A percentile compares a stretch with the other conserved stretches of the same genome.
These are phyloP conservation scores for Ophiostoma tasmaniense DNA, from an alignment of 2,329 filamentous ascomycete genomes.

Conservation along the genomic window DNA sequence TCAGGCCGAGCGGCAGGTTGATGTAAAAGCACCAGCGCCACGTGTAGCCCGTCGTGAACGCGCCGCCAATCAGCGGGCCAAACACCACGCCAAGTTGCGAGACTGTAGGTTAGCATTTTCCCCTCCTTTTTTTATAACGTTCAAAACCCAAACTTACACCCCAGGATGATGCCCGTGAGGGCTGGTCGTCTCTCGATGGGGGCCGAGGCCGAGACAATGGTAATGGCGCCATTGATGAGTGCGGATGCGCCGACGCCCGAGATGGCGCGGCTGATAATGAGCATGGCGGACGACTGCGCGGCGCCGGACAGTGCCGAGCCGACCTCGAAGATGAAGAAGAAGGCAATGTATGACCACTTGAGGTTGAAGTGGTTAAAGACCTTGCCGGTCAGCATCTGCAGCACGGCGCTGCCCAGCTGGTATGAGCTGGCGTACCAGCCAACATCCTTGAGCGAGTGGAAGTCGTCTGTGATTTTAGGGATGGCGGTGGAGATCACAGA, in stretches of 20 bases:
- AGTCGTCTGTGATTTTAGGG: constrained; percentile 21
- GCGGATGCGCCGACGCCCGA: constrained; percentile 46
- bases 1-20: constrained; percentile 37
- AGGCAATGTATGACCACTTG: constrained; percentile 34
- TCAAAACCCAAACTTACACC: constrained; percentile 13
- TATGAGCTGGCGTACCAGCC: constrained; percentile 22
- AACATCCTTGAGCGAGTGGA: constrained; percentile 19
- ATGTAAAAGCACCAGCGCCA: constrained; percentile 45
- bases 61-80: constrained; percentile 41
- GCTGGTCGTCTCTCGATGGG: constrained; percentile 34
- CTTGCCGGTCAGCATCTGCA: constrained; percentile 42
- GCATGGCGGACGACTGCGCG: constrained; percentile 39
- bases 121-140: background rate
- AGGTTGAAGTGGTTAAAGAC: constrained; percentile 37
- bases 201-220: constrained; percentile 37
- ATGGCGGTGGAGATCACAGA: constrained; percentile 22
- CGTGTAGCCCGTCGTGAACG: constrained; percentile 31
- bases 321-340: constrained; percentile 45
- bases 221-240: constrained; percentile 43
- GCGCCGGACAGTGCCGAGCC: constrained; percentile 47
- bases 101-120: constrained; percentile 20
- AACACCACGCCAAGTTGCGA: constrained; percentile 37
- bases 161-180: constrained; percentile 23
- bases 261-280: constrained; percentile 47
- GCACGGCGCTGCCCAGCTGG: constrained; percentile 32